phyloP scores from a whole-genome alignment of 192 early-diverging fungal genomes.

The Paraglomus brasilianum region DNA sequence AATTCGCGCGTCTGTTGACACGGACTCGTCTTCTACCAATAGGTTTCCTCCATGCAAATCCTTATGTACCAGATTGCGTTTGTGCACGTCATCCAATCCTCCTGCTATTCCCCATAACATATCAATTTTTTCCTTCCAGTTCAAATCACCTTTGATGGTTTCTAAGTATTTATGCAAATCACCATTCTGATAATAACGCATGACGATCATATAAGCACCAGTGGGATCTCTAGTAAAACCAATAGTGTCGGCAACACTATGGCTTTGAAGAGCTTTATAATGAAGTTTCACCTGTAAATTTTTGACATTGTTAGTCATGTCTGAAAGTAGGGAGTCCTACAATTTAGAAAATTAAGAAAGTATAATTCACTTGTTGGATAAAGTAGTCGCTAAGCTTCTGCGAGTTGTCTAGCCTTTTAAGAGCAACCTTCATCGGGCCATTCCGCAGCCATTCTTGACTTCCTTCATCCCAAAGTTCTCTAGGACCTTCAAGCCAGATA shows the following conservation, averaged over 20 bases:
- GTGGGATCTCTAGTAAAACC: conserved; percentile 13
- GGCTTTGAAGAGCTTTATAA: not conserved
- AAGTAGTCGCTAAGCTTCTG: conserved; percentile 7
- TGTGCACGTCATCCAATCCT: conserved; percentile 4
- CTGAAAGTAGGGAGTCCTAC: too few relatives aligned
- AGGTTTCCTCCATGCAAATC: conserved; percentile 24
- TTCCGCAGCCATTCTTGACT: not conserved
- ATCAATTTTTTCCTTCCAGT: not conserved
- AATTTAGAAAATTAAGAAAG: not conserved
- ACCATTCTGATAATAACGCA: not conserved
- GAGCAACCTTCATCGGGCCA: conserved; percentile 5
- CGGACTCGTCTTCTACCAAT: not conserved
- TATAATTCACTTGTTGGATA: not conserved
- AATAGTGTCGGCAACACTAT: not conserved
- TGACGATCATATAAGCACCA: not conserved
- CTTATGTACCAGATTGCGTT: not conserved
- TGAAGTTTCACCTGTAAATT: not conserved
- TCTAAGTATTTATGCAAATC: not conserved
- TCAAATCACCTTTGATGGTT: not conserved
- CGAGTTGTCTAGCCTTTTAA: conserved; percentile 18
- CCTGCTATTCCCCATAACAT: not conserved
- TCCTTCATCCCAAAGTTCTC: conserved; percentile 14
- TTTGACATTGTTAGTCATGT: too few relatives aligned
- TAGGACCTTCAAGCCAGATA: conserved; percentile 12
- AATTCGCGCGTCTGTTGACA: not conserved